Evolutionary conservation across 331 rosid species (phyloP).

Genomic region (Quercus phellos): DNA sequence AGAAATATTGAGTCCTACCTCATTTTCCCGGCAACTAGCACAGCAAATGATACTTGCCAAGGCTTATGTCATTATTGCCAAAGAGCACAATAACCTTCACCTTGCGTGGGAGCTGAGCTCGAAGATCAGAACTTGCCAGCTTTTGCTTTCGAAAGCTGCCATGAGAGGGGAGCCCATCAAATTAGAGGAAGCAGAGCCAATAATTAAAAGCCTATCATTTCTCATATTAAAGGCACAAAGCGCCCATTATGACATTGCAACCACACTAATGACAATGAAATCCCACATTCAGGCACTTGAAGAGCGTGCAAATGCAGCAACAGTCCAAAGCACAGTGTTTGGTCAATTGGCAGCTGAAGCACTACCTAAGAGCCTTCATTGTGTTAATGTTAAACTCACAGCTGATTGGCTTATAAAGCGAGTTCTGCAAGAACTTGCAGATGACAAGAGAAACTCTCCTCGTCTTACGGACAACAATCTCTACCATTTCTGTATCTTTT

Average conservation of each 20-base stretch:
- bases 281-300: constrained; percentile 94
- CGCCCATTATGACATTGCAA: constrained; percentile 87
- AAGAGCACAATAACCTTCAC: constrained; percentile 94
- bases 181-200: constrained; percentile 85
- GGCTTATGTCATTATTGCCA: constrained; percentile 93
- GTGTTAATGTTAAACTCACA: constrained; percentile 74
- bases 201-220: constrained; percentile 68
- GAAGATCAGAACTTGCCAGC: constrained; percentile 83
- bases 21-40: constrained; percentile 83
- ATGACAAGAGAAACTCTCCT: constrained; percentile 73
- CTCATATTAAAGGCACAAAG: constrained; percentile 88
- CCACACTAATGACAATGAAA: constrained; percentile 95
- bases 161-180: constrained; percentile 78
- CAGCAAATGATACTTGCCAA: constrained; percentile 91
- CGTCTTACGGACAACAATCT: constrained; percentile 78
- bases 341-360: constrained; percentile 89
- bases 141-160: constrained; percentile 86
- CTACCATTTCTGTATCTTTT: constrained; percentile 94
- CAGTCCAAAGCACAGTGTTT: constrained; percentile 76
- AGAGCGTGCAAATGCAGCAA: constrained; percentile 84
- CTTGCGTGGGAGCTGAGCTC: constrained; percentile 96
- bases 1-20: constrained; percentile 69
- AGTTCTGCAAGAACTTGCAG: constrained; percentile 50
- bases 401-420: constrained; percentile 73
- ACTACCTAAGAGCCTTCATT: constrained; percentile 82